Percentiles rank a stretch among this genome's conserved stretches.
phyloP scores from a whole-genome alignment of 805 yeast species.

The Cyberlindnera sargentensis region DNA sequence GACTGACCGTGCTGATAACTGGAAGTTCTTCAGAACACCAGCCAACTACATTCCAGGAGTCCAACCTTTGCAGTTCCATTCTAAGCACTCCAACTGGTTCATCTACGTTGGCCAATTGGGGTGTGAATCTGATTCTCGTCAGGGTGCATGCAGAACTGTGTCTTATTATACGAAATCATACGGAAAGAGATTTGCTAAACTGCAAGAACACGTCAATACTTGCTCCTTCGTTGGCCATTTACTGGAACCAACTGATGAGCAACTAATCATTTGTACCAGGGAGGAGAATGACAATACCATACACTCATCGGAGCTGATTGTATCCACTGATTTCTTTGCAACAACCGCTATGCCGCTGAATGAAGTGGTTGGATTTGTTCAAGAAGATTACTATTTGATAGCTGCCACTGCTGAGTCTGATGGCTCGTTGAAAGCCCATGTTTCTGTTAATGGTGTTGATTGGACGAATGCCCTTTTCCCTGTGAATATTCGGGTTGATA shows the following conservation, averaged over 20 bases:
- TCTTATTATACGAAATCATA: slow-evolving; percentile 61
- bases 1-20: slow-evolving; percentile 52
- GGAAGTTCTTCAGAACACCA: slow-evolving; percentile 37
- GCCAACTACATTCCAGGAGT: slow-evolving; percentile 45
- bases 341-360: slow-evolving; percentile 38
- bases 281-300: slow-evolving; percentile 27
- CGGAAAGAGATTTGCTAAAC: slow-evolving; percentile 53
- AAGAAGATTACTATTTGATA: slow-evolving; percentile 62
- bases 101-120: slow-evolving; percentile 62
- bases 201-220: slow-evolving; percentile 44
- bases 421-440: slow-evolving; percentile 54
- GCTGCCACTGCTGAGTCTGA: slow-evolving; percentile 56
- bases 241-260: slow-evolving; percentile 34
- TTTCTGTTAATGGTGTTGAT: slow-evolving; percentile 67
- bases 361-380: slow-evolving; percentile 65
- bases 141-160: slow-evolving; percentile 41
- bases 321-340: slow-evolving; percentile 19
- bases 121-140: slow-evolving; percentile 31
- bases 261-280: slow-evolving; percentile 61
- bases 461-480: slow-evolving; percentile 85
- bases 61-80: slow-evolving; percentile 57
- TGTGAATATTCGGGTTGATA: slow-evolving; percentile 46
- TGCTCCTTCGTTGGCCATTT: slow-evolving; percentile 70
- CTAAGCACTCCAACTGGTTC: slow-evolving; percentile 45
- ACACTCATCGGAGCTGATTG: slow-evolving; percentile 26